Conservation (phyloP, 1,284 basidiomycete species). For the Cryptococcus amylolentus region DNA sequence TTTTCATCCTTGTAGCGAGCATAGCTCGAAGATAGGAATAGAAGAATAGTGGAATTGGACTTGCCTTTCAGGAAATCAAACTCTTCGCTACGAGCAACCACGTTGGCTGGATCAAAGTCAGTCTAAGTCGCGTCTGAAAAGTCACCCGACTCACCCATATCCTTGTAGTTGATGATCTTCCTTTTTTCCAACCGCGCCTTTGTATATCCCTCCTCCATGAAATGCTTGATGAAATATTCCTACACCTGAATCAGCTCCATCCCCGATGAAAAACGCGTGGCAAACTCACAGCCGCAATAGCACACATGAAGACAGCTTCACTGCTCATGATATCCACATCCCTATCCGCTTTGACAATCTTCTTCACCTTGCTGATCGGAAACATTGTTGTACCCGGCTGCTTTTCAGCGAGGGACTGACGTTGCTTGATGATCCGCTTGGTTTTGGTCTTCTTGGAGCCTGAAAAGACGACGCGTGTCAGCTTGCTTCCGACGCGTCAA, state of each 20-base stretch:
- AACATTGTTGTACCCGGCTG: constrained; percentile 46
- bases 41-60: constrained; percentile 8
- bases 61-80: constrained; percentile 47
- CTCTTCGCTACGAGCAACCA: constrained; percentile 39
- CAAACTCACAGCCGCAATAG: constrained; percentile 47
- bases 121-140: background rate
- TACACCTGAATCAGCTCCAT: constrained; percentile 10
- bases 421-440: constrained; percentile 39
- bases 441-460: constrained; percentile 18
- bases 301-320: constrained; percentile 51
- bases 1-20: constrained; percentile 21
- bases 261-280: background rate
- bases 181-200: constrained; percentile 49
- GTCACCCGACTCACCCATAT: constrained; percentile 37
- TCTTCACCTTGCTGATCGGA: constrained; percentile 49
- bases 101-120: constrained; percentile 23
- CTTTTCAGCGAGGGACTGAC: constrained; percentile 45
- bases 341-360: constrained; percentile 52
- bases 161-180: constrained; percentile 49
- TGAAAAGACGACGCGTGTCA: background rate
- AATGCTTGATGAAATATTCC: constrained; percentile 51
- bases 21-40: constrained; percentile 3
- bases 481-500: background rate
- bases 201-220: constrained; percentile 49
- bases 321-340: constrained; percentile 50